These are phyloP conservation scores for Osmanthus fragrans DNA, from an alignment of 257 asterid genomes.

Conservation along the genomic window DNA sequence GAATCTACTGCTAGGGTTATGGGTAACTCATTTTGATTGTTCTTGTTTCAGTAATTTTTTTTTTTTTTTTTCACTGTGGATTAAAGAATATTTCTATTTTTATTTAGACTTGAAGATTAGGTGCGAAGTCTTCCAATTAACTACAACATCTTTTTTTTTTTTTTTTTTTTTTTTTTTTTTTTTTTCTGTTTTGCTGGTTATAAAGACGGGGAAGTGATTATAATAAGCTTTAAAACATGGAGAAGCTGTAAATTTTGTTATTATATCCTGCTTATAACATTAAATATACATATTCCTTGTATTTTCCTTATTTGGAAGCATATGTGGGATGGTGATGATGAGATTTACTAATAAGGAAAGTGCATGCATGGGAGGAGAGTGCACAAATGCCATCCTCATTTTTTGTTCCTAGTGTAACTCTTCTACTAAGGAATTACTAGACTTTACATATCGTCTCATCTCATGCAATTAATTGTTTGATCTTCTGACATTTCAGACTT, in stretches of 20 bases:
- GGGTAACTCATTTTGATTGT: not conserved
- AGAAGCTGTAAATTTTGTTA: not conserved
- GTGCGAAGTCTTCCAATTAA: not conserved
- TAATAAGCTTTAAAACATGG: not conserved
- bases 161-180: not conserved
- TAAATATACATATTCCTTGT: not conserved
- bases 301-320: not conserved
- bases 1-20: not conserved
- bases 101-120: not conserved
- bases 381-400: not conserved
- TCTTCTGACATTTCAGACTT: constrained; percentile 37
- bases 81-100: not conserved
- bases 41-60: not conserved
- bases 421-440: not conserved
- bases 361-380: not conserved
- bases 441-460: not conserved
- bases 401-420: not conserved
- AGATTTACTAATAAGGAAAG: not conserved
- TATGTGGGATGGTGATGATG: not conserved
- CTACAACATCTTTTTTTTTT: not conserved
- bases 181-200: not conserved
- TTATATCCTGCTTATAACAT: not conserved
- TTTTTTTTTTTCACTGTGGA: not conserved
- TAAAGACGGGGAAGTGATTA: not conserved
- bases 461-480: not conserved